These are phyloP conservation scores for Prorocentrum cordatum DNA, from an alignment of 169 alveolate species.

Conservation along the genomic window DNA sequence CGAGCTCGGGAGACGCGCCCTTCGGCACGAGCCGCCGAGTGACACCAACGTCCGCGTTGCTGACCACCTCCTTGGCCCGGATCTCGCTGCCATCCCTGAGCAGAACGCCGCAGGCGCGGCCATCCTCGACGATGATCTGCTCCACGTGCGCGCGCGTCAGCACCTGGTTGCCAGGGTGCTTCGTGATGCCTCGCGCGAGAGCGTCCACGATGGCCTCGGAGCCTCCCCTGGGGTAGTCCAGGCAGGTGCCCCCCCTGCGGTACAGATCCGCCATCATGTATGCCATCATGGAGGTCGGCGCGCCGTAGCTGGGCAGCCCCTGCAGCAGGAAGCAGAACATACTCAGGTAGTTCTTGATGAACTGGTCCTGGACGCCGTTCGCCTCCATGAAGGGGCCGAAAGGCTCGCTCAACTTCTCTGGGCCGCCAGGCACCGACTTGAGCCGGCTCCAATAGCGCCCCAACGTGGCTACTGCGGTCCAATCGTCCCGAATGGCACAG, in stretches of 20 bases:
- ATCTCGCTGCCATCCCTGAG: not conserved
- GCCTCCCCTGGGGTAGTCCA: conserved; percentile 69
- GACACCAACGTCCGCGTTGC: not conserved
- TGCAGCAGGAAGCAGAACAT: conserved; percentile 54
- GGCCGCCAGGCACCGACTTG: not conserved
- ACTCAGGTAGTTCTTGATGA: conserved; percentile 47
- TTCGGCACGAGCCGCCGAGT: not conserved
- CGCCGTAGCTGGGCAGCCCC: conserved; percentile 50
- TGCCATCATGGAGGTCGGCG: conserved; percentile 61
- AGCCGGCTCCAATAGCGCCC: not conserved
- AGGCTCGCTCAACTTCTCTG: not conserved
- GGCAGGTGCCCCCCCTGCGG: conserved; percentile 52
- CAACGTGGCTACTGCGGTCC: conserved; percentile 14
- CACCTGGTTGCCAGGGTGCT: not conserved
- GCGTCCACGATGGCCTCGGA: conserved; percentile 59
- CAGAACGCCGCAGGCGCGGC: conserved; percentile 50
- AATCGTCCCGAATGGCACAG: conserved; percentile 43
- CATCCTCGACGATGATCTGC: conserved; percentile 33
- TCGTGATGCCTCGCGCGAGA: not conserved
- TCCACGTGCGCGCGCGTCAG: conserved; percentile 56
- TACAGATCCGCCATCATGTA: conserved; percentile 67
- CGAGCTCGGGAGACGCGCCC: conserved; percentile 23
- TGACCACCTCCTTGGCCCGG: conserved; percentile 32
- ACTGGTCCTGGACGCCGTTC: not conserved
- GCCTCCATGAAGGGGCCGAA: not conserved